These are phyloP conservation scores for Pseudogymnoascus sp. DNA, from an alignment of 2,329 filamentous ascomycete genomes.

Conservation along the genomic window DNA sequence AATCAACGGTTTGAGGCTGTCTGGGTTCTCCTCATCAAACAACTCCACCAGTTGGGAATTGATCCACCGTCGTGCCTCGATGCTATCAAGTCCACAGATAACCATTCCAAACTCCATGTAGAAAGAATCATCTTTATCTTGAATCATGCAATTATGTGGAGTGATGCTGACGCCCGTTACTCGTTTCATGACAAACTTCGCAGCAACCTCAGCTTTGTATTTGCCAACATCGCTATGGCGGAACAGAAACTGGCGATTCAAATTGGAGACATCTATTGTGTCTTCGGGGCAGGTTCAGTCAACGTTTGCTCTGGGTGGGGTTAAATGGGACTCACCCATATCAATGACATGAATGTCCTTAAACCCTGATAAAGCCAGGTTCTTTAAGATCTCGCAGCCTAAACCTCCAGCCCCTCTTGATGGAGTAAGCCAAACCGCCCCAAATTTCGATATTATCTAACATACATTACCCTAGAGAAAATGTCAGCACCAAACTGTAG, in stretches of 20 bases:
- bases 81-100: slow-evolving; percentile 90
- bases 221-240: slow-evolving; percentile 85
- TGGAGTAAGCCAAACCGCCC: background rate
- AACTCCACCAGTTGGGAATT: slow-evolving; percentile 88
- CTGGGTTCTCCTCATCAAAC: slow-evolving; percentile 74
- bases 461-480: slow-evolving; percentile 27
- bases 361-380: slow-evolving; percentile 90
- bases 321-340: slow-evolving; percentile 60
- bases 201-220: slow-evolving; percentile 87
- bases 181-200: slow-evolving; percentile 79
- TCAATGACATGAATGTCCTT: slow-evolving; percentile 98
- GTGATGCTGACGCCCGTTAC: slow-evolving; percentile 90
- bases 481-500: slow-evolving; percentile 25
- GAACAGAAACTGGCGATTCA: slow-evolving; percentile 97
- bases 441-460: slow-evolving; percentile 26
- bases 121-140: slow-evolving; percentile 92
- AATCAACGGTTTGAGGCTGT: slow-evolving; percentile 85
- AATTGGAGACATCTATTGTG: slow-evolving; percentile 96
- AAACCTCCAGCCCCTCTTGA: slow-evolving; percentile 85
- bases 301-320: background rate
- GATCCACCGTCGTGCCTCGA: slow-evolving; percentile 97
- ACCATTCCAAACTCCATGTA: slow-evolving; percentile 96
- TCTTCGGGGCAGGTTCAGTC: slow-evolving; percentile 42
- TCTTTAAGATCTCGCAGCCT: slow-evolving; percentile 94
- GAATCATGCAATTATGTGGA: slow-evolving; percentile 87